phyloP scores from a whole-genome alignment of 2,329 filamentous ascomycete genomes.

The Dothistroma septosporum region DNA sequence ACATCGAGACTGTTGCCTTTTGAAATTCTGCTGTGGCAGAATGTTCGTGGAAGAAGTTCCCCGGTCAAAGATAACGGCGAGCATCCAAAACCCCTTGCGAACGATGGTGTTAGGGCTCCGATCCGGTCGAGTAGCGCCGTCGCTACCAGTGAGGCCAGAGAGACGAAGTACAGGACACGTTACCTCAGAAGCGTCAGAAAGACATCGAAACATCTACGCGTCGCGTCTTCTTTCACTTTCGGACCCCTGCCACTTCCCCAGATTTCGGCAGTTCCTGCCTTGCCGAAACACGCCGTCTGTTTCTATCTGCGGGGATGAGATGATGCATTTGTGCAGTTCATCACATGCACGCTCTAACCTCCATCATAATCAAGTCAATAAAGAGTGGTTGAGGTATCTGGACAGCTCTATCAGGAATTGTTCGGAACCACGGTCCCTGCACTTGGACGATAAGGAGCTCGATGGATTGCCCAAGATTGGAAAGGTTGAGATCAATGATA shows the following conservation, averaged over 20 bases:
- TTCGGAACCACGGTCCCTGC: neutral
- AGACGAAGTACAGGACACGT: too few relatives aligned
- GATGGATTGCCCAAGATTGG: neutral
- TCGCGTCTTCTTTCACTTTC: too few relatives aligned
- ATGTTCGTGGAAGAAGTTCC: too few relatives aligned
- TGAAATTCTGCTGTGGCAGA: too few relatives aligned
- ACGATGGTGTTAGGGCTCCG: too few relatives aligned
- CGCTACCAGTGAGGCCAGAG: too few relatives aligned
- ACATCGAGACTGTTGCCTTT: neutral
- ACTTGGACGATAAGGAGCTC: neutral
- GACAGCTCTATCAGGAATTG: neutral
- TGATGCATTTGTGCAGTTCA: neutral
- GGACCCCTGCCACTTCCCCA: neutral
- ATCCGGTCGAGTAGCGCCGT: too few relatives aligned
- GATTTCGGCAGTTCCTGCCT: neutral
- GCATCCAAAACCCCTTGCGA: too few relatives aligned
- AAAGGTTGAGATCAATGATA: neutral
- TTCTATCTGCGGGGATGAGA: neutral
- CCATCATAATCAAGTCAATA: neutral
- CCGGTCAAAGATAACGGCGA: too few relatives aligned
- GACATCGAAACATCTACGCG: too few relatives aligned
- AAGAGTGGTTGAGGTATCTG: neutral
- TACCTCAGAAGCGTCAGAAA: too few relatives aligned
- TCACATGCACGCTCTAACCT: neutral
- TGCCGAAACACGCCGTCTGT: neutral